A percentile compares a stretch with the other conserved stretches of the same genome.
Evolutionary conservation across 495 filamentous ascomycete species (phyloP).

Genomic region (Friedmanniomyces endolithicus): DNA sequence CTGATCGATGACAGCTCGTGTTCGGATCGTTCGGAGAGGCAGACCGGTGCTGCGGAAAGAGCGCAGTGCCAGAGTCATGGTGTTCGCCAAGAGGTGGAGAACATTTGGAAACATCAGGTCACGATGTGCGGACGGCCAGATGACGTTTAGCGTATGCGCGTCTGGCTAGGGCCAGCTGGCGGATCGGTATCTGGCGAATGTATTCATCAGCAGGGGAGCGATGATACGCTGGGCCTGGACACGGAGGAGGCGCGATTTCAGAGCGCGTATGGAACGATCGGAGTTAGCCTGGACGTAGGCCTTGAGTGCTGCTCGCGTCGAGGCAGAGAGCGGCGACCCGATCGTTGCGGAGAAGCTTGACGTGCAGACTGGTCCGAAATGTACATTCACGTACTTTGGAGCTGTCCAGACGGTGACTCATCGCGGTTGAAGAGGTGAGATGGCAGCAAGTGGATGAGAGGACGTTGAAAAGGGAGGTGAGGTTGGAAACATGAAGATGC

Average conservation of each 20-base stretch:
- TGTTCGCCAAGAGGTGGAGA: background rate
- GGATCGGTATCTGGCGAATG: background rate
- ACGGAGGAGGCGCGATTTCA: background rate
- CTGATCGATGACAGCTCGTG: background rate
- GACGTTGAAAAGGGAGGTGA: too few relatives aligned
- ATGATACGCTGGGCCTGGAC: background rate
- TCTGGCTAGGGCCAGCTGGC: background rate
- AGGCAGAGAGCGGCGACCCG: background rate
- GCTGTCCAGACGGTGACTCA: background rate
- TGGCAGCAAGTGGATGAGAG: too few relatives aligned
- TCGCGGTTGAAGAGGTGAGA: too few relatives aligned
- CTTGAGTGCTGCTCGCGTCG: background rate
- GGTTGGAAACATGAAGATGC: too few relatives aligned
- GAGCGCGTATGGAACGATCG: background rate
- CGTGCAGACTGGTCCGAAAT: background rate
- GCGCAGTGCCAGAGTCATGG: too few relatives aligned
- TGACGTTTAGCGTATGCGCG: background rate
- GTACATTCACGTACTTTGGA: background rate
- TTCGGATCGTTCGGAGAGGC: background rate
- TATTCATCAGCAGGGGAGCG: background rate
- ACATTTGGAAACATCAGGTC: background rate
- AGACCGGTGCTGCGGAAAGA: too few relatives aligned
- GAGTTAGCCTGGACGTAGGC: background rate
- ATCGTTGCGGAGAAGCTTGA: background rate
- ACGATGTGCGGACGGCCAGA: background rate